Conservation (phyloP, 2,329 filamentous ascomycete species). For the Cordyceps cateniannulata region DNA sequence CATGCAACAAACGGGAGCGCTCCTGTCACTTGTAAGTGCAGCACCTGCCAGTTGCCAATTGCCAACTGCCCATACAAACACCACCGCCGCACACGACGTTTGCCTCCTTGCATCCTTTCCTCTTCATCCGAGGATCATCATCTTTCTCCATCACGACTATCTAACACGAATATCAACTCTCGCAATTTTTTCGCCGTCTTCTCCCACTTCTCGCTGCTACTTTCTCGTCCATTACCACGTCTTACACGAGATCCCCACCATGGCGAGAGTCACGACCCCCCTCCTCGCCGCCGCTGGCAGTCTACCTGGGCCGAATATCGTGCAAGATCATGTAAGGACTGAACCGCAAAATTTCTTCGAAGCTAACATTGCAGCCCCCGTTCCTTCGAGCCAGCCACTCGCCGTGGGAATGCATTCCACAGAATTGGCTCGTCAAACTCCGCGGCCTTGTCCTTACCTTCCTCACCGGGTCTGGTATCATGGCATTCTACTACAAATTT, state of each 20-base stretch:
- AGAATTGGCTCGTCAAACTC: slow-evolving; percentile 38
- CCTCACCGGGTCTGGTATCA: slow-evolving; percentile 33
- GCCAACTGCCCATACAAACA: neutral
- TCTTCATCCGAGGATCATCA: neutral
- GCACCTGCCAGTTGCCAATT: neutral
- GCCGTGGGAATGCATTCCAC: slow-evolving; percentile 41
- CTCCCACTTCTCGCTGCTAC: slow-evolving; percentile 12
- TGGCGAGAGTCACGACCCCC: slow-evolving; percentile 28
- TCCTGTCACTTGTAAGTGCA: neutral
- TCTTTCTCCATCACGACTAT: neutral
- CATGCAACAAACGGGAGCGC: neutral
- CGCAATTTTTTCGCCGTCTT: slow-evolving; percentile 1
- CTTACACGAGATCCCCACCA: neutral
- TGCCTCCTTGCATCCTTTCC: neutral
- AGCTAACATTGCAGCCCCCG: slow-evolving; percentile 33
- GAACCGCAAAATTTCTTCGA: neutral
- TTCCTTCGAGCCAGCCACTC: slow-evolving; percentile 47
- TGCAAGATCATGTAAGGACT: slow-evolving; percentile 30
- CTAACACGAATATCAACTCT: neutral
- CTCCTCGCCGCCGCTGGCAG: slow-evolving; percentile 25
- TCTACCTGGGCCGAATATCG: slow-evolving; percentile 25
- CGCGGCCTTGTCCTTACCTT: slow-evolving; percentile 38
- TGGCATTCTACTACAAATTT: slow-evolving; percentile 41
- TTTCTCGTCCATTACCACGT: neutral
- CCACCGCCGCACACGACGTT: neutral